Percentiles rank a stretch among this genome's conserved stretches.
These are phyloP conservation scores for Xerocomellus amylosporus DNA, from an alignment of 768 basidiomycete species.

Conservation along the genomic window DNA sequence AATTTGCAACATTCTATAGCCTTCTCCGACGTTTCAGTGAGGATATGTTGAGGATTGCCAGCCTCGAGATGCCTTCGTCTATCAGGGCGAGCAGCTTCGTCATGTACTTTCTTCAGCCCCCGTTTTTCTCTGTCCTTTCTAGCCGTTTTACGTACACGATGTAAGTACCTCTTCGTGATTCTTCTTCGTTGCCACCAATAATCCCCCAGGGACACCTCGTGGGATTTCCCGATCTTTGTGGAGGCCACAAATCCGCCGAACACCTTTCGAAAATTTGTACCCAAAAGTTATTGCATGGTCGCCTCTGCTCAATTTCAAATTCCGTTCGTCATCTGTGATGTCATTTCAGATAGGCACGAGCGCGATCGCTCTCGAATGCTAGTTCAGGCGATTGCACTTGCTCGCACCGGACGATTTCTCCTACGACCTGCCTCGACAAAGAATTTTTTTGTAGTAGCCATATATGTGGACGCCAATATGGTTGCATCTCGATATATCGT, in stretches of 20 bases:
- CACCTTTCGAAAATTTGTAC: neutral
- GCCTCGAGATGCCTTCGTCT: neutral
- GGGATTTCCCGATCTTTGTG: constrained; percentile 14
- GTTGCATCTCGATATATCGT: constrained; percentile 4
- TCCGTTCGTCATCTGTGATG: constrained; percentile 15
- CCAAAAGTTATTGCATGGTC: constrained; percentile 9
- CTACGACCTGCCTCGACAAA: neutral
- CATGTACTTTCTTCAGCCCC: constrained; percentile 9
- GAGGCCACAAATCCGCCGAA: neutral
- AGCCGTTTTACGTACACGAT: too few relatives aligned
- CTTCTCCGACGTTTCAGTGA: neutral
- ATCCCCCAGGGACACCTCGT: constrained; percentile 2
- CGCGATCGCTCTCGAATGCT: constrained; percentile 4
- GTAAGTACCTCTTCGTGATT: neutral
- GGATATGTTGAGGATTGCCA: neutral
- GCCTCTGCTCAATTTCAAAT: neutral
- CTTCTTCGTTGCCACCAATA: neutral
- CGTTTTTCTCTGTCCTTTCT: constrained; percentile 9
- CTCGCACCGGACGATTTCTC: neutral
- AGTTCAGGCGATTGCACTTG: constrained; percentile 7
- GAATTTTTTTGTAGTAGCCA: constrained; percentile 13
- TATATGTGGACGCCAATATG: constrained; percentile 5
- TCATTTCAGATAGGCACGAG: neutral
- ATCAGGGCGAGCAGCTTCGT: constrained; percentile 7
- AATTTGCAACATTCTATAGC: neutral